Evolutionary conservation across 768 basidiomycete genomes (phyloP).

Genomic region (Suillus brevipes): DNA sequence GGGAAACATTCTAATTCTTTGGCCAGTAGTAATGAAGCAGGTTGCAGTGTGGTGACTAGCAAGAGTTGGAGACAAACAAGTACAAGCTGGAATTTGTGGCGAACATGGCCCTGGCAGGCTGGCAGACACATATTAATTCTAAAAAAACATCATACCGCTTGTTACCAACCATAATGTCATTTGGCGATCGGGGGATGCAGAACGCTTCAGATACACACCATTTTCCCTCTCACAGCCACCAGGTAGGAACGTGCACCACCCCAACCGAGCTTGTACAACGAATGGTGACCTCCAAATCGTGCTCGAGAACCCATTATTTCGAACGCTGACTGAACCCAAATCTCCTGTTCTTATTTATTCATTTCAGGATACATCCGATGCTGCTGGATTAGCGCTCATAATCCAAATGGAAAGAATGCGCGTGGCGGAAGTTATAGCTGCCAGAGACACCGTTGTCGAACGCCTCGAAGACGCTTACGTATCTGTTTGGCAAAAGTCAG

Average conservation of each 20-base stretch:
- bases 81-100: neutral
- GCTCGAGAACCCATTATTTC: neutral
- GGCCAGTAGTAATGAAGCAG: no score
- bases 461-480: conserved; percentile 60
- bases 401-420: conserved; percentile 53
- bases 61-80: neutral
- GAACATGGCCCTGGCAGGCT: neutral
- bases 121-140: neutral
- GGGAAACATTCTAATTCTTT: no score
- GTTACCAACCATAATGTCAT: neutral
- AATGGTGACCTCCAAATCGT: conserved; percentile 7
- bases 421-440: conserved; percentile 56
- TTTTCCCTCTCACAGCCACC: neutral
- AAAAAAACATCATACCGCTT: neutral
- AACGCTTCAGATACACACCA: neutral
- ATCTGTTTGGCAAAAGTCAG: conserved; percentile 61
- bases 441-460: conserved; percentile 61
- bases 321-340: neutral
- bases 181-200: neutral
- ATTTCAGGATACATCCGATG: conserved; percentile 13
- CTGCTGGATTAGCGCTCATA: conserved; percentile 54
- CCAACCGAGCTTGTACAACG: neutral
- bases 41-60: no score
- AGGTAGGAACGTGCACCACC: neutral
- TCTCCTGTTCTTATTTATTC: neutral